Evolutionary conservation across 2,329 filamentous ascomycete species (phyloP), one percentile per base, ranked within the genome.

Genomic region (Venturiaceae sp.): DNA sequence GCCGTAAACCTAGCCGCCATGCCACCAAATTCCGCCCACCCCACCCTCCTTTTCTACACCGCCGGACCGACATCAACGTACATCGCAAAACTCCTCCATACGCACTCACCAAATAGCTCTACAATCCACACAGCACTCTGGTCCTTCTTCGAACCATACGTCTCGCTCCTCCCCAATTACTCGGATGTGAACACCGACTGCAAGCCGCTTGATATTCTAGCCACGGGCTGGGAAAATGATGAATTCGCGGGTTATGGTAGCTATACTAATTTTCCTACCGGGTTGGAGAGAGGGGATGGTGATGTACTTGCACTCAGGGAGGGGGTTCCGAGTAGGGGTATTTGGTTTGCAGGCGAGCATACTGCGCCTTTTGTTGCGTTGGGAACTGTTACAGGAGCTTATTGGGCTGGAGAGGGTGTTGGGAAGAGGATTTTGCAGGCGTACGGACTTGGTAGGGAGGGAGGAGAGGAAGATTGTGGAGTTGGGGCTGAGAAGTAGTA

Each of bases 331-430:
- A 83, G 83, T 13, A 75, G 83, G 23, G 84, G 88, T 0, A 68
- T 96, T 8, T 96, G 91, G 91, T 78, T 96, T 63, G 91, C 91
- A 0, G 91, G 91, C 0, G 91, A 96, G 73, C 91, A 96, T 73
- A 95, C 90, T 23, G 86, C 90, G 58, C 91, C 92, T 4, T 95
- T 96, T 74, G 85, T 95, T 30, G 91, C 88, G 11, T 71, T 96
- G 61, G 92, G 92, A 0, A 96, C 92, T 4, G 88, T 86, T 13
- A 95, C 90, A 0, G 92, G 92, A 0, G 92, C 92, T 11, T 96
- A 90, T 70, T 95, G 90, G 90, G 90, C 88, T 69, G 92, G 92
- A 1, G 90, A 95, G 74, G 81, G 80, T 21, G 88, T 91, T 34
- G 91, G 81, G 1, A 80, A 77, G 69, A 81, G 84, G 67, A 82